Evolutionary conservation across 225 moss, liverwort and hornwort genomes (phyloP).

Genomic region (Sphagnum tenellum): DNA sequence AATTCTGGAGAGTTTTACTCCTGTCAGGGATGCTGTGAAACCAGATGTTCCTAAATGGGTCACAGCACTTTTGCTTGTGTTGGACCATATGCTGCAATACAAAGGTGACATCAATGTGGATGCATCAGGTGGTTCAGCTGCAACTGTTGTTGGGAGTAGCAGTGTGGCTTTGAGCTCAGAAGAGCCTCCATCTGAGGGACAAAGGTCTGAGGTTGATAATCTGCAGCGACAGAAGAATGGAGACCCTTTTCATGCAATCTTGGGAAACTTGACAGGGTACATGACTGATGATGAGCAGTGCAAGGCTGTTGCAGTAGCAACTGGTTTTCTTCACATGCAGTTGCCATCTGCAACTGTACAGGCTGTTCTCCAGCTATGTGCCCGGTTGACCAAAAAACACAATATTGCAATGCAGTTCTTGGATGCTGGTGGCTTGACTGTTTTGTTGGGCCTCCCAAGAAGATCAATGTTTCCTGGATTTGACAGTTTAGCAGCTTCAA

Average conservation of each 20-base stretch:
- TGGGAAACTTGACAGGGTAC: conserved; percentile 72
- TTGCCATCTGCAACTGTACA: conserved; percentile 66
- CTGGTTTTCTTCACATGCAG: conserved; percentile 59
- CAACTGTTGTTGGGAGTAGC: conserved; percentile 32
- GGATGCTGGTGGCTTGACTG: conserved; percentile 71
- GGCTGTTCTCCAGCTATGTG: conserved; percentile 90
- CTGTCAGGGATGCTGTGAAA: conserved; percentile 20
- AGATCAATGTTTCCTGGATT: conserved; percentile 74
- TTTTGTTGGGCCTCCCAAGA: conserved; percentile 56
- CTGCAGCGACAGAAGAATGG: conserved; percentile 29
- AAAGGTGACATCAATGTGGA: conserved; percentile 69
- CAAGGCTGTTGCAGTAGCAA: conserved; percentile 65
- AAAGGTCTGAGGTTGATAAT: conserved; percentile 23
- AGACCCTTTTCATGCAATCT: conserved; percentile 55
- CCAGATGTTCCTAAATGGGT: conserved; percentile 80
- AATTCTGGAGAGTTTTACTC: conserved; percentile 38
- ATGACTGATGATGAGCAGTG: conserved; percentile 78
- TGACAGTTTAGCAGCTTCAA: conserved; percentile 76
- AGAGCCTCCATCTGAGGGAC: conserved; percentile 20
- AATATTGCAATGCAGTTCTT: conserved; percentile 71
- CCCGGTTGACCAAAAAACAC: conserved; percentile 81
- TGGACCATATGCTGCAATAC: conserved; percentile 83
- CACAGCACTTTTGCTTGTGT: conserved; percentile 65
- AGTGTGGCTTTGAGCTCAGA: conserved; percentile 42
- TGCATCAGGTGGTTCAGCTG: conserved; percentile 32